phyloP scores from a whole-genome alignment of 805 yeast species.

The Pichia cephalocereana region DNA sequence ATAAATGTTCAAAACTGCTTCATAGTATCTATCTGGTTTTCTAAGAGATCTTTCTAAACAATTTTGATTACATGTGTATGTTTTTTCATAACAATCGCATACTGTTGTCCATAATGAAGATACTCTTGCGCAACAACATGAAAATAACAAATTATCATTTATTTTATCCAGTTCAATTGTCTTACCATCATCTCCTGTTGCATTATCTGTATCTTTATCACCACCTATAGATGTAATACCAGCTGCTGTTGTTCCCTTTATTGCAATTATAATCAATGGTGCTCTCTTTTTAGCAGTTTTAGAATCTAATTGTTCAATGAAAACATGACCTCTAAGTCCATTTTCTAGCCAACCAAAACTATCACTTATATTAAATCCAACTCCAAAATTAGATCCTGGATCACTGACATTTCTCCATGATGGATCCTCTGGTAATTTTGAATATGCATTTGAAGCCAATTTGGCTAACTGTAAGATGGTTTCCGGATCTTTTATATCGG shows the following conservation, averaged over 20 bases:
- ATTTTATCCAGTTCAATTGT: conserved; percentile 74
- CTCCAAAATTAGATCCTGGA: conserved; percentile 4
- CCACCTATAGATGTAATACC: conserved; percentile 27
- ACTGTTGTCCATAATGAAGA: conserved; percentile 90
- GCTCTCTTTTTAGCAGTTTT: conserved; percentile 27
- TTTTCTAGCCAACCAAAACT: conserved; percentile 81
- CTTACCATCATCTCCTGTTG: conserved; percentile 39
- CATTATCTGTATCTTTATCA: conserved; percentile 30
- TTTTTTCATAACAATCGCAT: conserved; percentile 80
- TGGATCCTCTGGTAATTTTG: conserved; percentile 60
- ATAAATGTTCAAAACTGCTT: conserved; percentile 69
- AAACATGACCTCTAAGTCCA: conserved; percentile 88
- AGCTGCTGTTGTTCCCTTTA: conserved; percentile 90
- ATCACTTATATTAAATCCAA: conserved; percentile 39
- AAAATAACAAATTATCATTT: conserved; percentile 82
- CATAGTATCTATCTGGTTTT: conserved; percentile 72
- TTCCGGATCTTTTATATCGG: conserved; percentile 65
- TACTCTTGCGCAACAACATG: conserved; percentile 94
- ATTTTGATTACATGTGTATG: conserved; percentile 81
- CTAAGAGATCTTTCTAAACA: conserved; percentile 74
- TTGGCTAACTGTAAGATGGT: conserved; percentile 70
- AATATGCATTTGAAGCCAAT: conserved; percentile 90
- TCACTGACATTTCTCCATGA: conserved; percentile 68
- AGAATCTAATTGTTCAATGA: conserved; percentile 37
- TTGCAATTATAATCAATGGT: conserved; percentile 53